Base-by-base conservation (phyloP, 1,284 basidiomycete genomes). In the Cryptococcus hybrid region DNA sequence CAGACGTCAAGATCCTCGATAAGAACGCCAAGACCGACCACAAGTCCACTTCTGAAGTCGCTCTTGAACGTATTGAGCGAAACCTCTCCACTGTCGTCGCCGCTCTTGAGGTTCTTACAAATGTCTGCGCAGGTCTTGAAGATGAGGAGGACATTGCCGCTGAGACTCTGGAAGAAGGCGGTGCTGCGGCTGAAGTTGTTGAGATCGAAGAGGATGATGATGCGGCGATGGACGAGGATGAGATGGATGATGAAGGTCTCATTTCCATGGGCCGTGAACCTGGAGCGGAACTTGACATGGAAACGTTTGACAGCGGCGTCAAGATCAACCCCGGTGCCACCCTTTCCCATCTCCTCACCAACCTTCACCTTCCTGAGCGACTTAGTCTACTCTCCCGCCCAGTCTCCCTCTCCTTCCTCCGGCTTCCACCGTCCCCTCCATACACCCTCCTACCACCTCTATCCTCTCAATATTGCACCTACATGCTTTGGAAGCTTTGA, bases 101-200 rank as follows among this genome's bases (percentile, higher is more conserved):
- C 39, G 84, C 88, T 15, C 81, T 96, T 38, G 92, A 96, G 77
- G 85, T 95, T 52, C 76, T 95, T 63, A 93, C 90, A 0, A 87
- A 87, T 37, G 81, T 84, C n/a, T 94, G 90, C 70, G 91, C 90
- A n/a, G 89, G 87, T 8, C 77, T 94, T 67, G 84, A 86, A 99
- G 70, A 49, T 80, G 73, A 73, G 45, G 67, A 60, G 7, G 68
- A 51, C 3, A 60, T 24, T 3, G 44, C 35, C 30, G 60, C 54
- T 42, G 84, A 57, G 75, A 80, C 46, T 70, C 67, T 37, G 11
- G 66, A 64, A 8, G 71, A 66, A 30, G 74, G 71, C 44, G 74
- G 71, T 54, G 58, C 51, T 34, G 58, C 45, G 52, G 39, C 52
- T 42, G 44, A 36, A 35, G 8, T 12, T n/a, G 30, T 38, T 71